Evolutionary conservation across 2,329 filamentous ascomycete genomes (phyloP).

Genomic region (Penicillium sp.): DNA sequence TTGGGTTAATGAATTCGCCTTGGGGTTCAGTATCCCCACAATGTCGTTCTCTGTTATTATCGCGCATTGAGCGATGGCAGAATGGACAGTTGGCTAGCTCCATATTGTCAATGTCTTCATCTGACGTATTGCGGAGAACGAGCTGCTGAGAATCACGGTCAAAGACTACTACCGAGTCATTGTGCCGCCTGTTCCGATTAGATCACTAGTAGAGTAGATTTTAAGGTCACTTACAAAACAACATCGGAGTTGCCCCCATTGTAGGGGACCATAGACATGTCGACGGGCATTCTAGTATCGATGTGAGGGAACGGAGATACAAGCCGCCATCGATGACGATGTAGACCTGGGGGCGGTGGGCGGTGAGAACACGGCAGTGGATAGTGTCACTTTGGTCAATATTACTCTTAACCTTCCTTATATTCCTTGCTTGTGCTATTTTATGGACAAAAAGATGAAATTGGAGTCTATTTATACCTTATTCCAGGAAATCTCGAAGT

Average conservation of each 20-base stretch:
- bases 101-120: slow-evolving; percentile 49
- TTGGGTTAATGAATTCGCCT: slow-evolving; percentile 78
- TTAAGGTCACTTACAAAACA: slow-evolving; percentile 42
- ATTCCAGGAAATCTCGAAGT: background rate
- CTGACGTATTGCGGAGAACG: slow-evolving; percentile 67
- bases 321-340: slow-evolving; percentile 9
- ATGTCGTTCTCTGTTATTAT: slow-evolving; percentile 44
- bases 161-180: slow-evolving; percentile 87
- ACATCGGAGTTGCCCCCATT: slow-evolving; percentile 45
- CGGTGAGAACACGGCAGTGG: background rate
- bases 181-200: slow-evolving; percentile 68
- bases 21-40: slow-evolving; percentile 34
- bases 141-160: slow-evolving; percentile 83
- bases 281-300: slow-evolving; percentile 35
- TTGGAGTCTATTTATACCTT: background rate
- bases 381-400: background rate
- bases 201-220: slow-evolving; percentile 1
- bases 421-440: background rate
- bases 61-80: slow-evolving; percentile 72
- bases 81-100: slow-evolving; percentile 77
- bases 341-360: background rate
- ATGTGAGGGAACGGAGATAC: slow-evolving; percentile 4
- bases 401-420: background rate
- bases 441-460: background rate
- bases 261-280: slow-evolving; percentile 47